phyloP scores from a whole-genome alignment of 495 filamentous ascomycete species.

The Tuber melanosporum region DNA sequence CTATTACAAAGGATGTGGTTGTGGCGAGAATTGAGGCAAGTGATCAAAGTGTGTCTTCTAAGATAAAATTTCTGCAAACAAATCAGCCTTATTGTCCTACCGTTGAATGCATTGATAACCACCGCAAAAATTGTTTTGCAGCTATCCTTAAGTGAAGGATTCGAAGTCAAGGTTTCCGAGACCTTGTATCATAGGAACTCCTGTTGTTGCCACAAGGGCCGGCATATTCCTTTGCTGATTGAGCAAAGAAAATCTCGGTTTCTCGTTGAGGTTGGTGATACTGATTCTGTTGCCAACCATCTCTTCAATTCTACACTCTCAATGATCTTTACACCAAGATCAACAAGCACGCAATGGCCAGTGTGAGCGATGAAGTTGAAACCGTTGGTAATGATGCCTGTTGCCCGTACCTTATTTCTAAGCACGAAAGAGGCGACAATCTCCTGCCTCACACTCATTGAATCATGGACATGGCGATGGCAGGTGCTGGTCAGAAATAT shows the following conservation, averaged over 20 bases:
- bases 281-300: constrained; percentile 63
- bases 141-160: constrained; percentile 78
- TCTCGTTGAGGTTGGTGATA: constrained; percentile 67
- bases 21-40: constrained; percentile 71
- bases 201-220: constrained; percentile 68
- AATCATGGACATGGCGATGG: constrained; percentile 73
- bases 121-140: constrained; percentile 68
- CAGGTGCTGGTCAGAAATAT: constrained; percentile 57
- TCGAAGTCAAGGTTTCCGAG: constrained; percentile 89
- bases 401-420: constrained; percentile 71
- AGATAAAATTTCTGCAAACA: not conserved
- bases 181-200: constrained; percentile 77
- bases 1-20: constrained; percentile 57
- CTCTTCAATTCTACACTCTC: constrained; percentile 62
- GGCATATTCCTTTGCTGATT: constrained; percentile 78
- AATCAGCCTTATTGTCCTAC: constrained; percentile 8
- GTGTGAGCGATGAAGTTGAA: constrained; percentile 75
- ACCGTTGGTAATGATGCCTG: constrained; percentile 72
- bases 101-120: constrained; percentile 73
- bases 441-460: constrained; percentile 53
- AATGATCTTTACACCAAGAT: constrained; percentile 58
- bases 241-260: constrained; percentile 67
- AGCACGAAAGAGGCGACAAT: constrained; percentile 50
- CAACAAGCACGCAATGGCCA: constrained; percentile 56
- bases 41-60: constrained; percentile 51